These are phyloP conservation scores for Nakazawaea laoshanensis DNA, from an alignment of 805 yeast species.

Conservation along the genomic window DNA sequence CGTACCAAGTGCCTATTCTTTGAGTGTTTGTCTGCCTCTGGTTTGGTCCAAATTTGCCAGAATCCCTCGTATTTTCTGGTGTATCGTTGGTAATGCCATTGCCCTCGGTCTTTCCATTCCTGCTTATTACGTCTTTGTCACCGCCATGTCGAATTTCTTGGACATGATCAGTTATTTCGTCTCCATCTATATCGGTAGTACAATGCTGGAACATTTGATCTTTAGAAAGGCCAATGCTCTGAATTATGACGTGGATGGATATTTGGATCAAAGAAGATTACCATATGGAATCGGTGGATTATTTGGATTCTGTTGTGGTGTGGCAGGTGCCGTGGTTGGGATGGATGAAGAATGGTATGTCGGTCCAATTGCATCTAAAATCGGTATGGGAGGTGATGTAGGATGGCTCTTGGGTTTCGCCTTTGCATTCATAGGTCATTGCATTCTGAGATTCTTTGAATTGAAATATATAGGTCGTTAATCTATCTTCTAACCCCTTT, in stretches of 20 bases:
- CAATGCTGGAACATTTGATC: conserved; percentile 22
- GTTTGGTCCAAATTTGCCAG: conserved; percentile 23
- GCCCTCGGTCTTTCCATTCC: conserved; percentile 26
- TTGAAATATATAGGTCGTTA: conserved; percentile 22
- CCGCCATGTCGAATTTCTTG: conserved; percentile 24
- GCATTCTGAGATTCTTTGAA: conserved; percentile 23
- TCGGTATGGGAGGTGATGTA: conserved; percentile 23
- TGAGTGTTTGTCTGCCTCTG: conserved; percentile 23
- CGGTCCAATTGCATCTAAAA: conserved; percentile 22
- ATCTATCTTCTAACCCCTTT: no score
- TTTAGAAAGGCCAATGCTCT: conserved; percentile 16
- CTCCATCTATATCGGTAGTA: conserved; percentile 24
- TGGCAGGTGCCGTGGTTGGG: conserved; percentile 23
- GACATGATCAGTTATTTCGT: conserved; percentile 25
- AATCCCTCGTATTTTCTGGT: conserved; percentile 27
- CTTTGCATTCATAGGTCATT: conserved; percentile 22
- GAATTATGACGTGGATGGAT: conserved; percentile 19
- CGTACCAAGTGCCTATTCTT: conserved; percentile 25
- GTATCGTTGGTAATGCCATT: conserved; percentile 22
- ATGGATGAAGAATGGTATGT: conserved; percentile 27
- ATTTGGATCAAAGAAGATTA: conserved; percentile 16
- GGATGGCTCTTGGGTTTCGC: conserved; percentile 23
- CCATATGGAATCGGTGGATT: conserved; percentile 26
- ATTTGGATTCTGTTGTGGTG: conserved; percentile 22
- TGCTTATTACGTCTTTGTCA: conserved; percentile 24